Evolutionary conservation across 495 filamentous ascomycete genomes (phyloP).

Genomic region (Apiosordaria backusii): DNA sequence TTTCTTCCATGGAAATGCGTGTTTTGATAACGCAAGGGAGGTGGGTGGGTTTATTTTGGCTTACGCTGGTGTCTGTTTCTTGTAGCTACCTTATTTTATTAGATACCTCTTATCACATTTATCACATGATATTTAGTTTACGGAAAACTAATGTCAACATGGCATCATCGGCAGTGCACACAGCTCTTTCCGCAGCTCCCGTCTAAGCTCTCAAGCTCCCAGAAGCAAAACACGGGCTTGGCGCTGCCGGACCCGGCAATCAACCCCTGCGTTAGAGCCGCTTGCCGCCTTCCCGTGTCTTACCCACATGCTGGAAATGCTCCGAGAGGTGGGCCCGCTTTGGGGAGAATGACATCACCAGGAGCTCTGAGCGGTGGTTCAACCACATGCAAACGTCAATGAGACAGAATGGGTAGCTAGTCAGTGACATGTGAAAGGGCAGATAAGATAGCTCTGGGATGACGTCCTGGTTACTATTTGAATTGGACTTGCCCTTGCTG

Average conservation of each 20-base stretch:
- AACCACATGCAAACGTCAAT: background rate
- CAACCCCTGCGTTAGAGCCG: background rate
- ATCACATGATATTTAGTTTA: no score
- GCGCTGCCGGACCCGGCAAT: background rate
- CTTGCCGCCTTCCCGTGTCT: background rate
- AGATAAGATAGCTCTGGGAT: background rate
- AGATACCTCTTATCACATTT: no score
- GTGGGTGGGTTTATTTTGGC: background rate
- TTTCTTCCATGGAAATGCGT: background rate
- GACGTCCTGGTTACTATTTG: background rate
- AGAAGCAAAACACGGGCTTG: background rate
- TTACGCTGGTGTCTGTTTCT: background rate
- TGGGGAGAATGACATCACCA: background rate
- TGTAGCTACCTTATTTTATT: background rate
- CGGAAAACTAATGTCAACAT: background rate
- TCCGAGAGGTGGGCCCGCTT: background rate
- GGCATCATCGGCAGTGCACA: background rate
- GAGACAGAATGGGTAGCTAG: background rate
- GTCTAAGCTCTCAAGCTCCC: no score
- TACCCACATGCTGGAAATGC: background rate
- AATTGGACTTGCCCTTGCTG: background rate
- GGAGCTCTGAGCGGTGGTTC: background rate
- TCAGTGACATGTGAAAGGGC: background rate
- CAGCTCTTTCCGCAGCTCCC: no score
- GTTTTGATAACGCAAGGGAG: background rate